Evolutionary conservation across 2,329 filamentous ascomycete genomes (phyloP).

Genomic region (Drechslera avenae): DNA sequence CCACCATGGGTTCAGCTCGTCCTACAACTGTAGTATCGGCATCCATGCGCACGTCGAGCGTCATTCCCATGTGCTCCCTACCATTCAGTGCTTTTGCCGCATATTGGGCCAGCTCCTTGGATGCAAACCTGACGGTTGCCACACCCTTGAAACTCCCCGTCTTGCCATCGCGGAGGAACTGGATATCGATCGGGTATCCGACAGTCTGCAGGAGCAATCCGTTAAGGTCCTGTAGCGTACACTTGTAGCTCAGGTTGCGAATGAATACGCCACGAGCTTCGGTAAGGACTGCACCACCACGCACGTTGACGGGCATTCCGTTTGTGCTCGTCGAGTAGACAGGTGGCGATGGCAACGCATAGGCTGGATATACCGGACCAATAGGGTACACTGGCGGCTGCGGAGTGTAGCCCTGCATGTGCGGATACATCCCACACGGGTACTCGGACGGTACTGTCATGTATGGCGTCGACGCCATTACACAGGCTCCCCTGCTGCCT

Average conservation of each 20-base stretch:
- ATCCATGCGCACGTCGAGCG: conserved; percentile 42
- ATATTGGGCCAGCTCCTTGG: conserved; percentile 37
- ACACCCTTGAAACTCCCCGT: conserved; percentile 38
- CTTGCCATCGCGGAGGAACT: conserved; percentile 32
- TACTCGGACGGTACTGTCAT: conserved; percentile 26
- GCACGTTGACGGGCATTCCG: conserved; percentile 46
- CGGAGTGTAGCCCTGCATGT: conserved; percentile 25
- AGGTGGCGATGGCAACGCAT: conserved; percentile 23
- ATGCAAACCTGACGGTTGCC: conserved; percentile 42
- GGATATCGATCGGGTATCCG: conserved; percentile 32
- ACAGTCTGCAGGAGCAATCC: conserved; percentile 35
- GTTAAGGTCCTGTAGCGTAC: conserved; percentile 32
- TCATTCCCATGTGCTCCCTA: conserved; percentile 37
- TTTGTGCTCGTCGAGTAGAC: conserved; percentile 39
- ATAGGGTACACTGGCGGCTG: conserved; percentile 20
- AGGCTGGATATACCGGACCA: conserved; percentile 24
- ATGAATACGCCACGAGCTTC: conserved; percentile 48
- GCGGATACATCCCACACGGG: conserved; percentile 29
- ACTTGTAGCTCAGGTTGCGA: conserved; percentile 37
- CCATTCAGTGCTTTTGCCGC: conserved; percentile 37
- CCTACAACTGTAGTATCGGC: conserved; percentile 43
- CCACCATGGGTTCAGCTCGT: conserved; percentile 36
- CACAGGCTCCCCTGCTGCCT: conserved; percentile 9
- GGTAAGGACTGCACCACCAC: conserved; percentile 43
- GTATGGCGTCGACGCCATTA: conserved; percentile 21